Conservation (phyloP, 164 flowering plant species). For the Piper longum region DNA sequence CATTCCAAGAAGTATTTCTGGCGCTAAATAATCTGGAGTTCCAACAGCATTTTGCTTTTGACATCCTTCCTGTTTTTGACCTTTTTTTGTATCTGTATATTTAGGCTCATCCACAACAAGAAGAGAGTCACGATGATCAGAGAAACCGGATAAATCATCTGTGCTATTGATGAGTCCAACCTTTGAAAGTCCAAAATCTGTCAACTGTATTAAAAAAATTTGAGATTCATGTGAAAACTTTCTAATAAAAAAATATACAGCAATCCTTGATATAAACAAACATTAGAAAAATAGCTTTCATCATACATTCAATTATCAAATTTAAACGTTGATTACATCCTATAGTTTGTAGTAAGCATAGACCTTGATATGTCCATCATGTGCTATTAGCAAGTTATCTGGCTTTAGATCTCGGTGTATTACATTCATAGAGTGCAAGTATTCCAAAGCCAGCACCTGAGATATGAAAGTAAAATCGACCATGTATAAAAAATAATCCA, state of each 20-base stretch:
- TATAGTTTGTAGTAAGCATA: background rate
- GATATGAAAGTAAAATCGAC: background rate
- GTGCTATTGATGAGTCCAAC: conserved; percentile 97
- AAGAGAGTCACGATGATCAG: conserved; percentile 26
- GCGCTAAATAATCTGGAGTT: conserved; percentile 99
- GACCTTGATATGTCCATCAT: conserved; percentile 99
- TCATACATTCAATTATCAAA: background rate
- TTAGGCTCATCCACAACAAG: conserved; percentile 44
- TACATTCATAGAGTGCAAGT: conserved; percentile 83
- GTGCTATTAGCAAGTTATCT: conserved; percentile 88
- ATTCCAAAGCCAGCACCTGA: conserved; percentile 98
- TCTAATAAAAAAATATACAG: background rate
- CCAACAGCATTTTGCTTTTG: conserved; percentile 86
- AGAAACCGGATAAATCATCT: conserved; percentile 77
- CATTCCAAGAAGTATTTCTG: conserved; percentile 98
- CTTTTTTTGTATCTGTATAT: conserved; percentile 14
- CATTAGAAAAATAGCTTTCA: no score
- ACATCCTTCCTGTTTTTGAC: conserved; percentile 43
- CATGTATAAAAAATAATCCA: background rate
- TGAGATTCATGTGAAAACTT: conserved; percentile 28
- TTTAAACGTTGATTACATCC: background rate
- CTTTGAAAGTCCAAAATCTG: conserved; percentile 99
- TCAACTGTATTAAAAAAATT: conserved; percentile 71
- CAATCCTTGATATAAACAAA: no score
- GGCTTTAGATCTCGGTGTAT: conserved; percentile 97